Conservation (phyloP, 257 asterid species). For the Rubia yunnanensis region DNA sequence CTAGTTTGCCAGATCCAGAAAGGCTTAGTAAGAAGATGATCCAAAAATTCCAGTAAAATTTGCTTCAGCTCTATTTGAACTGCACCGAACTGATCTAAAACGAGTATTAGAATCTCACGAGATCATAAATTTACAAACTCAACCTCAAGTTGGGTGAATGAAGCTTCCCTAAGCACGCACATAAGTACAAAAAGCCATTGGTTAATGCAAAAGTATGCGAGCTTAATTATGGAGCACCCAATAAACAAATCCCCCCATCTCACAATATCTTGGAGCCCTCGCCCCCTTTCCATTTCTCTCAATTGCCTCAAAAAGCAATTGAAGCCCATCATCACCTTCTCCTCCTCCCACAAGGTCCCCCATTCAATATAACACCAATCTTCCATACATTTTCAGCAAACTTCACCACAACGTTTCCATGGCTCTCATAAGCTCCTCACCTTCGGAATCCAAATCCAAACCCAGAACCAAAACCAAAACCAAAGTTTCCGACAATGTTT, state of each 20-base stretch:
- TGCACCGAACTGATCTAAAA: too few relatives aligned
- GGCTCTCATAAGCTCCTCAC: conserved; percentile 52
- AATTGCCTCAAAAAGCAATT: conserved; percentile 17
- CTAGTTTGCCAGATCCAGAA: too few relatives aligned
- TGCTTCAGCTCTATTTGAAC: too few relatives aligned
- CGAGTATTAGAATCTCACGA: not conserved
- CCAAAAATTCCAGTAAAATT: too few relatives aligned
- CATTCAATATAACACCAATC: conserved; percentile 3
- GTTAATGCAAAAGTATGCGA: not conserved
- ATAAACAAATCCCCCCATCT: not conserved
- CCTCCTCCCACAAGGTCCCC: conserved; percentile 32
- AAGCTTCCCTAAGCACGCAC: not conserved
- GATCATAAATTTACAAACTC: not conserved
- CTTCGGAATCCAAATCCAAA: conserved; percentile 13
- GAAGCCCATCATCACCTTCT: conserved; percentile 9
- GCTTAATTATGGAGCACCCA: conserved; percentile 6
- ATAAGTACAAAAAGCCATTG: not conserved
- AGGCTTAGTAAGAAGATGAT: too few relatives aligned
- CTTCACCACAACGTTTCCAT: conserved; percentile 37
- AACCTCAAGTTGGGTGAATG: not conserved
- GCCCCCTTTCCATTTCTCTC: conserved; percentile 5
- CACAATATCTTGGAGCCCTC: not conserved
- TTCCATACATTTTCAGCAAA: not conserved
- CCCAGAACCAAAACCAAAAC: not conserved
- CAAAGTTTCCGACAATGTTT: not conserved